Evolutionary conservation across 2,329 filamentous ascomycete species (phyloP), one percentile per base, ranked within the genome.

Genomic region (Grosmannia penicillata): DNA sequence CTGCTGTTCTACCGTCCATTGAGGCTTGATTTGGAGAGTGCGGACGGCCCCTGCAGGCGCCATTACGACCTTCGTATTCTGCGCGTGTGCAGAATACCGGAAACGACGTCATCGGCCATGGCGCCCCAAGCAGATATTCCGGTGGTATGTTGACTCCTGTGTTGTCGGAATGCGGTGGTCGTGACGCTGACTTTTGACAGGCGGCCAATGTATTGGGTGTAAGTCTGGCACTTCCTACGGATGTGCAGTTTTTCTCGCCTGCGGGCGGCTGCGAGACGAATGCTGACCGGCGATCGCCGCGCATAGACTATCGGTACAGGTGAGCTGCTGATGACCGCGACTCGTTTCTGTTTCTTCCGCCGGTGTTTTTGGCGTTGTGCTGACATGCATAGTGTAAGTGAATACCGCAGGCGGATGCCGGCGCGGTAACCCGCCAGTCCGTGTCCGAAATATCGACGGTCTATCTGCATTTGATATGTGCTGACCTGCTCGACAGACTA

Each of bases 161-260:
- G n/a, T n/a, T n/a, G n/a, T n/a, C n/a, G n/a, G n/a, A n/a, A n/a
- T n/a, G n/a, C n/a, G n/a, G n/a, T n/a, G n/a, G n/a, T n/a, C n/a
- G n/a, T n/a, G n/a, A n/a, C n/a, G n/a, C n/a, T n/a, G n/a, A n/a
- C n/a, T n/a, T 29, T 29, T 29, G 9, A n/a, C 17, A 55, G 53
- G 56, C 58, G 0, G 58, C 59, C 34, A 61, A 54, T 43, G 55
- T 62, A 3, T 44, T 62, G 6, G 59, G 59, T 37, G 58, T 61
- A 51, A 51, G 58, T 57, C 6, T 17, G 17, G 24, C 14, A 9
- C 33, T n/a, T n/a, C n/a, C n/a, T n/a, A n/a, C n/a, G n/a, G n/a
- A n/a, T n/a, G n/a, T n/a, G n/a, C n/a, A n/a, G n/a, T n/a, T n/a
- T n/a, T n/a, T n/a, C n/a, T n/a, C n/a, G n/a, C n/a, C n/a, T n/a